A percentile compares a stretch with the other conserved stretches of the same genome.
Evolutionary conservation across 202 grass and related monocot species (phyloP).

Genomic region (Hordeum pubiflorum): DNA sequence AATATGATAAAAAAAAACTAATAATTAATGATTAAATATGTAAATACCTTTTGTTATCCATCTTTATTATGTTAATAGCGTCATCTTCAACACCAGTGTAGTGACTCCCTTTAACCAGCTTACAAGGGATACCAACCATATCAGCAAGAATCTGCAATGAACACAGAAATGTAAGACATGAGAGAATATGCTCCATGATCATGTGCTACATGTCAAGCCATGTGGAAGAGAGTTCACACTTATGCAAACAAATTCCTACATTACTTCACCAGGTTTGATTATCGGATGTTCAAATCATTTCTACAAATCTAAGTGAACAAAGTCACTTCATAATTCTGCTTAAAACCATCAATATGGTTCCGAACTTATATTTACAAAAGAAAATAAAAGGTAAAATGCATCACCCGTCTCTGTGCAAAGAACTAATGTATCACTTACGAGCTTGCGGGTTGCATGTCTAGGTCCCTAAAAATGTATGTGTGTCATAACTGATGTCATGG

Average conservation of each 20-base stretch:
- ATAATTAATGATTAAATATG: slow-evolving; percentile 3
- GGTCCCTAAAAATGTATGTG: neutral
- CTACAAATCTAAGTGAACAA: neutral
- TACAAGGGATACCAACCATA: slow-evolving; percentile 90
- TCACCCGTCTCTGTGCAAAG: neutral
- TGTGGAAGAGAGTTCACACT: neutral
- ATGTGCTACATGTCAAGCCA: slow-evolving; percentile 7
- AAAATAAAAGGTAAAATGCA: neutral
- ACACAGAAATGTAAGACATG: slow-evolving; percentile 10
- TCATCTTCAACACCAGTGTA: slow-evolving; percentile 91
- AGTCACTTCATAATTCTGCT: slow-evolving; percentile 13
- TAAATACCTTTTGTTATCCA: slow-evolving; percentile 62
- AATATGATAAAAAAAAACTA: neutral
- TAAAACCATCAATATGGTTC: slow-evolving; percentile 3
- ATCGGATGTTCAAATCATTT: slow-evolving; percentile 14
- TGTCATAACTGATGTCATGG: neutral
- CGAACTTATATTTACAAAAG: slow-evolving; percentile 9
- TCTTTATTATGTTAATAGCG: slow-evolving; percentile 88
- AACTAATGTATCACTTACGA: neutral
- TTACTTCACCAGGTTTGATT: neutral
- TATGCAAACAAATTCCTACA: neutral
- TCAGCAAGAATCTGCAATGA: slow-evolving; percentile 79
- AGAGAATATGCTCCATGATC: slow-evolving; percentile 8
- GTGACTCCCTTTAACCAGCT: slow-evolving; percentile 89
- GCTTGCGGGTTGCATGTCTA: neutral